A percentile compares a stretch with the other conserved stretches of the same genome.
These are phyloP conservation scores for Porpolomopsis calyptriformis DNA, from an alignment of 768 basidiomycete species.

Conservation along the genomic window DNA sequence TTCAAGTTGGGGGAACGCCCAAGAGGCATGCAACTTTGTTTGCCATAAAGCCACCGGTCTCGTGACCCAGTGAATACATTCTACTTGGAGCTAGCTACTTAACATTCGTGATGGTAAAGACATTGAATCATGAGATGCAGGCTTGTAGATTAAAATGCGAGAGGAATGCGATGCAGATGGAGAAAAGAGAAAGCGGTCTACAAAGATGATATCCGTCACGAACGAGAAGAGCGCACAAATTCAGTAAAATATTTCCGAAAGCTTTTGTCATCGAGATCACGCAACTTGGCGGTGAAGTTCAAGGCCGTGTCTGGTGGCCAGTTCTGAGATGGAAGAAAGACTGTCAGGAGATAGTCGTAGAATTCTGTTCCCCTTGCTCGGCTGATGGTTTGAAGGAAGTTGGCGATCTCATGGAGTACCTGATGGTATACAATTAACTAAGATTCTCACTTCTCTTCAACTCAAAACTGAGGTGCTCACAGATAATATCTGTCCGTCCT, in stretches of 20 bases:
- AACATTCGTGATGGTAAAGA: background rate
- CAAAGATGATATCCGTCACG: constrained; percentile 32
- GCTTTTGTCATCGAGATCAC: constrained; percentile 59
- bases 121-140: background rate
- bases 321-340: constrained; percentile 80
- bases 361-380: constrained; percentile 75
- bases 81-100: background rate
- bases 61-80: background rate
- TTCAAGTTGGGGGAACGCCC: too few species aligned
- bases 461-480: constrained; percentile 35
- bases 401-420: constrained; percentile 86
- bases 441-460: background rate
- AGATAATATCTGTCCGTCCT: constrained; percentile 77
- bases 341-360: constrained; percentile 63
- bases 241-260: constrained; percentile 86
- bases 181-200: background rate
- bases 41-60: too few species aligned
- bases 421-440: background rate
- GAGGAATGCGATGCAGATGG: constrained; percentile 3
- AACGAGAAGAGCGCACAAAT: constrained; percentile 64
- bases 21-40: too few species aligned
- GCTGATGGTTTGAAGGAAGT: constrained; percentile 68
- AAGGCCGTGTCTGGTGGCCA: constrained; percentile 72
- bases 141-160: background rate
- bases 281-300: constrained; percentile 69